Evolutionary conservation across 148 eudicot species (phyloP).

Genomic region (Rhododendron henanense): DNA sequence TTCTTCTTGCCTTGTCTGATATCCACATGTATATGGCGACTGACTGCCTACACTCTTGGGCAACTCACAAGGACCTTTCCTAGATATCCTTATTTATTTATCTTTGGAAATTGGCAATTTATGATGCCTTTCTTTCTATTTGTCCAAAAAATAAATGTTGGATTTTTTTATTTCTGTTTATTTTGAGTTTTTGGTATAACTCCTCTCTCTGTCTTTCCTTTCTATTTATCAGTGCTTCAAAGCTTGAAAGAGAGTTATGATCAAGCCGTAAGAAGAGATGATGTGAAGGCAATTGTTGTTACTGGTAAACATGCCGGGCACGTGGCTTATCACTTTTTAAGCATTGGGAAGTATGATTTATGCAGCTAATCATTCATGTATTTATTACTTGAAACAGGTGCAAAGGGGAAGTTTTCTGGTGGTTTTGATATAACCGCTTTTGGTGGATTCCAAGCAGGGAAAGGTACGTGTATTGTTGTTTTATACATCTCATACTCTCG

Average conservation of each 20-base stretch:
- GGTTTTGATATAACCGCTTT: conserved; percentile 93
- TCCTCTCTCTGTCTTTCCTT: not conserved
- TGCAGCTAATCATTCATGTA: conserved; percentile 8
- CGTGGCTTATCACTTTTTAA: conserved; percentile 5
- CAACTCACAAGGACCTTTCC: not conserved
- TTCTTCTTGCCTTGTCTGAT: not conserved
- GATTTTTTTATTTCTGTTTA: not conserved
- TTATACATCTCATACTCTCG: not conserved
- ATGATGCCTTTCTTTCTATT: not conserved
- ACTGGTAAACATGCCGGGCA: conserved; percentile 49
- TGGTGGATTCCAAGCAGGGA: conserved; percentile 59
- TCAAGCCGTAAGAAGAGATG: conserved; percentile 70
- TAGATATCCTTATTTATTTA: not conserved
- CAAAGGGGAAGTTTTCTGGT: conserved; percentile 86
- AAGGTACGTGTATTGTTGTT: conserved; percentile 33
- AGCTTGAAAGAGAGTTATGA: conserved; percentile 72
- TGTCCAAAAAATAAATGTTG: not conserved
- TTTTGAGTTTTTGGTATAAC: not conserved
- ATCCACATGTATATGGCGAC: not conserved
- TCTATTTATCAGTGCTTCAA: conserved; percentile 49
- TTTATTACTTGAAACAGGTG: conserved; percentile 48
- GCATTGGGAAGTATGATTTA: not conserved
- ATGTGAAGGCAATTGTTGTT: conserved; percentile 93
- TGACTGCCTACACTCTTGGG: not conserved
- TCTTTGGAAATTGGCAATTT: not conserved